Percentiles rank a stretch among this genome's conserved stretches.
phyloP scores from a whole-genome alignment of 768 basidiomycete genomes.

The Phlebiopsis flavidoalba region DNA sequence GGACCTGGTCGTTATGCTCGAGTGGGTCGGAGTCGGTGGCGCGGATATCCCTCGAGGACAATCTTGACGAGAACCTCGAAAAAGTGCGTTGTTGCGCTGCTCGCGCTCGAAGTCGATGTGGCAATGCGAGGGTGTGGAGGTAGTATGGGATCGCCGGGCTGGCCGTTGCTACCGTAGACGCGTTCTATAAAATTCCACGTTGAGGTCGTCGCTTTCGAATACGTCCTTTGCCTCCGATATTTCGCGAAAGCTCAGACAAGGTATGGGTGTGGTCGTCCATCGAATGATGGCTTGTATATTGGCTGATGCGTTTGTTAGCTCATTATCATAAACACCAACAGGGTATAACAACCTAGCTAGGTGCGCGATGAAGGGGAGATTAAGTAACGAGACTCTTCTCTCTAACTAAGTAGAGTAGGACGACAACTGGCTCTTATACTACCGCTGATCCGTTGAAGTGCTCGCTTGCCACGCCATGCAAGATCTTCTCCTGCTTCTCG shows the following conservation, averaged over 20 bases:
- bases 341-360: neutral
- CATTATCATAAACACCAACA: neutral
- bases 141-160: neutral
- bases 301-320: neutral
- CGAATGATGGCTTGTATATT: neutral
- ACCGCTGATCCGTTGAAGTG: no score
- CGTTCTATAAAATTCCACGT: neutral
- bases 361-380: neutral
- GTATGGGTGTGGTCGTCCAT: neutral
- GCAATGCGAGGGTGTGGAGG: neutral
- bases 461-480: no score
- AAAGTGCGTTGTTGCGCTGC: neutral
- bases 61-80: neutral
- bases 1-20: neutral
- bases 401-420: no score
- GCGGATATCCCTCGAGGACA: neutral
- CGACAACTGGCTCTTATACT: no score
- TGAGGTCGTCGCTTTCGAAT: neutral
- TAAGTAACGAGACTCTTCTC: no score
- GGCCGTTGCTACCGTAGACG: neutral
- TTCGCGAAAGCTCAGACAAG: neutral
- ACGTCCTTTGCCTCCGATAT: neutral
- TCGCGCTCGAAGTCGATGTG: neutral
- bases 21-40: neutral
- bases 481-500: no score